A percentile compares a stretch with the other conserved stretches of the same genome.
These are phyloP conservation scores for Solanum hybrid DNA, from an alignment of 305 asterid genomes.

Conservation along the genomic window DNA sequence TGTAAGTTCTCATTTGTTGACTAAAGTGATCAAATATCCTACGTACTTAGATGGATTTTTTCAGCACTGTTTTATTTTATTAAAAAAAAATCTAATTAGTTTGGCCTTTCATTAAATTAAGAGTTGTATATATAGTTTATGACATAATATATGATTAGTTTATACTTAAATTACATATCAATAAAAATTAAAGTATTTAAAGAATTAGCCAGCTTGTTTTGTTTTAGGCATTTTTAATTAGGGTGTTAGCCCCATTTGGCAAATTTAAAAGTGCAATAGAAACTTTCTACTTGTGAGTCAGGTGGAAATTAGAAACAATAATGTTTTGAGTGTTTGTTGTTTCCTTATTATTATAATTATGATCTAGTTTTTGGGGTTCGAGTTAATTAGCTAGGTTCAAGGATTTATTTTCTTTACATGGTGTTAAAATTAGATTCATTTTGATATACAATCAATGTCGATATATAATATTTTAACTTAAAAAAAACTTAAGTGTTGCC, in stretches of 20 bases:
- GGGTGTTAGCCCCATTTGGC: not conserved
- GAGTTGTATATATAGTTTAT: not conserved
- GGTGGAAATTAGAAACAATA: not conserved
- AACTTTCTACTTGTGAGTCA: not conserved
- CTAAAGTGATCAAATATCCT: slow-evolving; percentile 7
- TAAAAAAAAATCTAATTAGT: not conserved
- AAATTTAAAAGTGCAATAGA: not conserved
- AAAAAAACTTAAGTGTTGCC: not conserved
- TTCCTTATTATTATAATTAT: not conserved
- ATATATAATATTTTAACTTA: not conserved
- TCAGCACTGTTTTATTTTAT: not conserved
- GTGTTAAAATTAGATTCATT: not conserved
- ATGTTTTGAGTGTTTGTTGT: not conserved
- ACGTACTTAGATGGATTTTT: not conserved
- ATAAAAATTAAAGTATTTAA: not conserved
- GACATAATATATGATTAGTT: not conserved
- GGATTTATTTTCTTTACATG: not conserved
- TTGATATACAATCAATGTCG: not conserved
- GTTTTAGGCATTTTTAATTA: not conserved
- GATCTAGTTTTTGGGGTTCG: not conserved
- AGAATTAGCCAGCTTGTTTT: slow-evolving; percentile 1
- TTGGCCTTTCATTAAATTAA: slow-evolving; percentile 7
- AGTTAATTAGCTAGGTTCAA: not conserved
- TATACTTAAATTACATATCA: not conserved
- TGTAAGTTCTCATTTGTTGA: slow-evolving; percentile 39